Evolutionary conservation across 208 protist species (phyloP).

Genomic region (Acanthamoeba comandoni): DNA sequence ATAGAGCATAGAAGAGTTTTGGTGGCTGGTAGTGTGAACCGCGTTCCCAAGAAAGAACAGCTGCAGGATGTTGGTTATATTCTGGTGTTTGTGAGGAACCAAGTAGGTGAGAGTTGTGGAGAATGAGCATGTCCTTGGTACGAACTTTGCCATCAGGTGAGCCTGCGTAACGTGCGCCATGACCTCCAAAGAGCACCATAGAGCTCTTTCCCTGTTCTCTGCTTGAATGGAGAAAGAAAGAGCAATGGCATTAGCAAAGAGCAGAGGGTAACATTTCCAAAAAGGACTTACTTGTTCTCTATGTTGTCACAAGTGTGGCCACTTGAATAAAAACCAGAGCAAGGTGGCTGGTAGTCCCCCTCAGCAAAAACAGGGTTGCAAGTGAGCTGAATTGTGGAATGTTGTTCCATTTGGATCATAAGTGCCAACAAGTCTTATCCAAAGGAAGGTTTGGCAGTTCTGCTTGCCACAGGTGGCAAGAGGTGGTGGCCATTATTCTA

Average conservation of each 20-base stretch:
- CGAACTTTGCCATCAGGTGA: not conserved
- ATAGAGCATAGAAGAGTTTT: not conserved
- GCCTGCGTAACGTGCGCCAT: conserved; percentile 18
- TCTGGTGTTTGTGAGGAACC: not conserved
- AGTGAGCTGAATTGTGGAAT: too few species aligned
- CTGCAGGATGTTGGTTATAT: not conserved
- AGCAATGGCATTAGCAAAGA: not conserved
- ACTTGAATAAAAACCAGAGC: conserved; percentile 30
- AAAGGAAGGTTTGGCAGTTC: too few species aligned
- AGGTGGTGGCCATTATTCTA: too few species aligned
- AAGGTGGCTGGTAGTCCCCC: not conserved
- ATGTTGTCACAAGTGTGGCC: conserved; percentile 42
- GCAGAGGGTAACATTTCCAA: not conserved
- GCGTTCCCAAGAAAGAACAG: not conserved
- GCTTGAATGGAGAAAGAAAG: not conserved
- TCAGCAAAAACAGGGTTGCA: not conserved
- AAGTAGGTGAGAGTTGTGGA: conserved; percentile 32
- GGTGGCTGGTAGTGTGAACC: conserved; percentile 3
- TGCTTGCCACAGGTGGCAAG: too few species aligned
- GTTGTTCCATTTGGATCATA: too few species aligned
- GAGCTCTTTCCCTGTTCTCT: not conserved
- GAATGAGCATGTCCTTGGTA: conserved; percentile 37
- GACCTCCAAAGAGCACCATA: conserved; percentile 3
- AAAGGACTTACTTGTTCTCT: not conserved
- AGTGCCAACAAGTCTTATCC: too few species aligned